Base-by-base conservation (phyloP, 2,329 filamentous ascomycete species). In the Xylariomycetidae sp. region DNA sequence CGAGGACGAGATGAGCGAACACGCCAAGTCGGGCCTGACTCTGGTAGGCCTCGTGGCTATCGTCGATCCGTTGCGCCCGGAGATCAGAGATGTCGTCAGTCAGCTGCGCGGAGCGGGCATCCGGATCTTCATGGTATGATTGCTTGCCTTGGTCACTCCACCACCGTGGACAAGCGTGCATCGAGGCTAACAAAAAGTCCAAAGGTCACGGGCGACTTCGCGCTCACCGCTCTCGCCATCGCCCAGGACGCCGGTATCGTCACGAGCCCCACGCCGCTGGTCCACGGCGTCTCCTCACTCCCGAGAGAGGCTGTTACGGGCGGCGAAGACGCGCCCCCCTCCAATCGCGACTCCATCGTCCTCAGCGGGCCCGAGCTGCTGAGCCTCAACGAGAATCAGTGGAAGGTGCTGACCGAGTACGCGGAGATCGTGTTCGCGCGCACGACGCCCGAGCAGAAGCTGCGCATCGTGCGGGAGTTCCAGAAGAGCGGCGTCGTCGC, bases 361-460 rank as follows among this genome's bases (percentile, higher is more conserved):
- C 61, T 86, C 16, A 80, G 71, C 22, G 82, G 82, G 0, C 64
- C 76, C 0, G 80, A 89, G 37, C 65, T 89, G 16, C 71, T 80
- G 31, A 66, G 66, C 2, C 68, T 88, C 3, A 82, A 77, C 36
- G 74, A 82, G 8, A 51, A 71, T 23, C 82, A 88, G 54, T 89
- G 85, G 84, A 69, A 79, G 37, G 66, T 69, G 19, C 66, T 89
- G 2, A 67, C 70, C 18, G 50, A 62, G 7, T 88, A 88, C 45
- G 67, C 77, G 16, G 84, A 88, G 50, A 81, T 88, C 23, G 80
- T 88, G 10, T 88, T 88, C 52, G 80, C 84, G 1, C 70, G 82
- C 10, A 88, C 83, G 0, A 88, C 84, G 0, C 84, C 83, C 0
- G 83, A 88, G 50, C 83, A 88, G 53, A 89, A 89, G 54, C 72